Evolutionary conservation across 148 eudicot genomes (phyloP).

Genomic region (Dysphania ambrosioides): DNA sequence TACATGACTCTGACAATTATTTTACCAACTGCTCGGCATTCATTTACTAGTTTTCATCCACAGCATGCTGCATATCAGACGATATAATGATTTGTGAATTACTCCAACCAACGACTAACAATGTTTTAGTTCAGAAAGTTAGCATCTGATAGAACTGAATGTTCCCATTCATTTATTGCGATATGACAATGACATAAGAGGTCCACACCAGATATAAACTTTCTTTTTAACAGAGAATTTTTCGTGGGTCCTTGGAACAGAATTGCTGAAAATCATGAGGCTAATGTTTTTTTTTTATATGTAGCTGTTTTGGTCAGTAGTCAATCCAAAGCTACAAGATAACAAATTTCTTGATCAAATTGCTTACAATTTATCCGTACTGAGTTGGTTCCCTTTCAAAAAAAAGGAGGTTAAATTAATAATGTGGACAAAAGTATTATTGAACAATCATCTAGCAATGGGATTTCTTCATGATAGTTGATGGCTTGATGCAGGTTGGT

Average conservation of each 20-base stretch:
- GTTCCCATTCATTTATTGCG: constrained; percentile 18
- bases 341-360: constrained; percentile 17
- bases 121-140: constrained; percentile 3
- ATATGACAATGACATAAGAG: constrained; percentile 16
- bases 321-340: constrained; percentile 8
- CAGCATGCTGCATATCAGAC: neutral
- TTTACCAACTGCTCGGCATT: constrained; percentile 3
- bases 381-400: neutral
- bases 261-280: constrained; percentile 17
- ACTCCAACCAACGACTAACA: neutral
- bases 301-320: constrained; percentile 19
- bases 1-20: constrained; percentile 7
- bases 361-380: constrained; percentile 14
- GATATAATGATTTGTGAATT: neutral
- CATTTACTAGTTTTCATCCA: neutral
- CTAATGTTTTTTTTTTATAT: constrained; percentile 1
- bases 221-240: neutral
- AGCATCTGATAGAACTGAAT: constrained; percentile 11
- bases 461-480: constrained; percentile 9
- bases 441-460: constrained; percentile 19
- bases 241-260: constrained; percentile 3
- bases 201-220: neutral
- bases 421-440: constrained; percentile 15
- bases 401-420: neutral
- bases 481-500: constrained; percentile 25